Evolutionary conservation across 768 basidiomycete species (phyloP).

Genomic region (Leccinum aurantiacum): DNA sequence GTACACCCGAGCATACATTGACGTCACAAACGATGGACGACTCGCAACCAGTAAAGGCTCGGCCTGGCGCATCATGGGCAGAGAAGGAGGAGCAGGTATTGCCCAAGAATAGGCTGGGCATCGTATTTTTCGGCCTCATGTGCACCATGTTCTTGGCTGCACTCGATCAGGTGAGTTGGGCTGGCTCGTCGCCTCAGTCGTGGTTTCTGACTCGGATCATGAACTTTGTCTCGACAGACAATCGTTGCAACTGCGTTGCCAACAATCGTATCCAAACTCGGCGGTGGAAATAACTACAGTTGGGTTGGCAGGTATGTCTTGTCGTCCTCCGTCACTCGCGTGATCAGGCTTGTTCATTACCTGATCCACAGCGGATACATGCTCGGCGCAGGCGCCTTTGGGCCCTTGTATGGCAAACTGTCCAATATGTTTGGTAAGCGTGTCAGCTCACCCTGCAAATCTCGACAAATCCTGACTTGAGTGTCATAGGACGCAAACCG

Average conservation of each 20-base stretch:
- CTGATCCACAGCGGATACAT: constrained; percentile 63
- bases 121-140: constrained; percentile 33
- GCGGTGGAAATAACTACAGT: constrained; percentile 62
- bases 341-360: not conserved
- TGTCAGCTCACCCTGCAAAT: constrained; percentile 16
- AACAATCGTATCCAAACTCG: constrained; percentile 65
- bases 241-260: constrained; percentile 77
- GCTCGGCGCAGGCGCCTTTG: constrained; percentile 62
- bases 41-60: constrained; percentile 19
- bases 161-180: constrained; percentile 52
- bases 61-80: constrained; percentile 56
- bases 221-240: constrained; percentile 39
- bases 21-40: constrained; percentile 10
- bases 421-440: constrained; percentile 53
- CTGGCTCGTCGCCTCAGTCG: not conserved
- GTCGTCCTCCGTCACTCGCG: not conserved
- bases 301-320: constrained; percentile 67
- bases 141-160: constrained; percentile 42
- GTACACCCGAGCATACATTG: not conserved
- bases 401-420: constrained; percentile 77
- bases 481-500: constrained; percentile 57
- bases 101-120: constrained; percentile 34
- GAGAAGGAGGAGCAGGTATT: constrained; percentile 52
- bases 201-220: not conserved
- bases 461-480: constrained; percentile 4